These are phyloP conservation scores for Ascochyta pisi DNA, from an alignment of 2,329 filamentous ascomycete species.

Conservation along the genomic window DNA sequence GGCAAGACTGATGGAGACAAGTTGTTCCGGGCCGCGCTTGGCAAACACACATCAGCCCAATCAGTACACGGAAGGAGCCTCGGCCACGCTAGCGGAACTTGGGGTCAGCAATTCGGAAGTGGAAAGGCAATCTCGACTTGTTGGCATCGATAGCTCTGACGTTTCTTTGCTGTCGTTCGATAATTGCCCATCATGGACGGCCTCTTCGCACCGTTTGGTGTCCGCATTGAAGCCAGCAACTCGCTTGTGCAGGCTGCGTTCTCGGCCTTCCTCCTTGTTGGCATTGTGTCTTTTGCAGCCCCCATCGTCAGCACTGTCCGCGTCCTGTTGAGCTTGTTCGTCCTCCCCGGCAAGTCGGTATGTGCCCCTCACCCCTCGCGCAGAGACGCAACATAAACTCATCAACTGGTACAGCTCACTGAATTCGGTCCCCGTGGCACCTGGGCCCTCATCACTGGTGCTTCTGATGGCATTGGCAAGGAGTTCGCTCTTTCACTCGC, in stretches of 20 bases:
- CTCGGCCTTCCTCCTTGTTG: slow-evolving; percentile 39
- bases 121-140: not conserved
- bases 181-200: slow-evolving; percentile 11
- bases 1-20: not conserved
- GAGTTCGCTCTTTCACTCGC: slow-evolving; percentile 93
- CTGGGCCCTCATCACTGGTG: slow-evolving; percentile 94
- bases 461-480: slow-evolving; percentile 95
- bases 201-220: slow-evolving; percentile 30
- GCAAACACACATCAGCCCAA: slow-evolving; percentile 1
- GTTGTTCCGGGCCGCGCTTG: slow-evolving; percentile 2
- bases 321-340: slow-evolving; percentile 57
- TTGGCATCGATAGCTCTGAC: slow-evolving; percentile 2
- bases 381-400: not conserved
- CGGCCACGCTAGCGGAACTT: slow-evolving; percentile 13
- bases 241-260: slow-evolving; percentile 36
- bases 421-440: slow-evolving; percentile 90
- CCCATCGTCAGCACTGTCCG: slow-evolving; percentile 56
- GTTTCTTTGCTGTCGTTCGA: not conserved
- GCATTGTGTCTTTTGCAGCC: slow-evolving; percentile 39
- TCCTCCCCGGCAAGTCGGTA: slow-evolving; percentile 57
- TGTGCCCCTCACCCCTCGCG: slow-evolving; percentile 23
- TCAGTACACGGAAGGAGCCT: slow-evolving; percentile 10
- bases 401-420: slow-evolving; percentile 64
- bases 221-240: slow-evolving; percentile 43
- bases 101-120: slow-evolving; percentile 11